Conservation (phyloP, 345 rosid genomes). For the Aegle marmelos region DNA sequence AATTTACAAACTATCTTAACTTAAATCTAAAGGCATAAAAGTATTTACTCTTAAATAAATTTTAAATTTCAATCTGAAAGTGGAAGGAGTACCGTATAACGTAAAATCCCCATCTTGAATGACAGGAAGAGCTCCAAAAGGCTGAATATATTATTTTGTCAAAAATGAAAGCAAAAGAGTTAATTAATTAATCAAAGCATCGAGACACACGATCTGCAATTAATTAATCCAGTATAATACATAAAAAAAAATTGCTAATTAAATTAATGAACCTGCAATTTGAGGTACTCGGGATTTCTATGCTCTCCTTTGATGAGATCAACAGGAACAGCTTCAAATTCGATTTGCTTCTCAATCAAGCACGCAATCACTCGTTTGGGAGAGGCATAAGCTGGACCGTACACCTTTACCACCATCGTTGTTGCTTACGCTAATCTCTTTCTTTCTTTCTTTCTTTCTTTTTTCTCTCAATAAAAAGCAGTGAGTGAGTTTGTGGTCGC, state of each 20-base stretch:
- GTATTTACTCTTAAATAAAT: slow-evolving; percentile 12
- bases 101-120: slow-evolving; percentile 67
- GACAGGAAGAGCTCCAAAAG: slow-evolving; percentile 65
- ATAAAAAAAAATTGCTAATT: too few species aligned
- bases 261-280: slow-evolving; percentile 45
- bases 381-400: slow-evolving; percentile 49
- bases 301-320: slow-evolving; percentile 69
- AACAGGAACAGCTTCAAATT: slow-evolving; percentile 54
- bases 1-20: too few species aligned
- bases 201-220: too few species aligned
- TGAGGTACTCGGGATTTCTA: slow-evolving; percentile 46
- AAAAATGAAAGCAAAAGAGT: neutral
- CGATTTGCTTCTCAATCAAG: slow-evolving; percentile 49
- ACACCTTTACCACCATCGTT: slow-evolving; percentile 34
- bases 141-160: slow-evolving; percentile 32
- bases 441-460: too few species aligned
- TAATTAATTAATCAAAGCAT: too few species aligned
- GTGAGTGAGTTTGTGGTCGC: too few species aligned
- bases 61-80: too few species aligned
- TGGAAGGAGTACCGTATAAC: slow-evolving; percentile 34
- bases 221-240: too few species aligned
- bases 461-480: too few species aligned
- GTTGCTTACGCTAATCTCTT: neutral
- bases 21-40: too few species aligned
- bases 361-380: slow-evolving; percentile 50